A percentile compares a stretch with the other conserved stretches of the same genome.
Evolutionary conservation across 1,284 basidiomycete genomes (phyloP).

Genomic region (Marasmius tenuissimus): DNA sequence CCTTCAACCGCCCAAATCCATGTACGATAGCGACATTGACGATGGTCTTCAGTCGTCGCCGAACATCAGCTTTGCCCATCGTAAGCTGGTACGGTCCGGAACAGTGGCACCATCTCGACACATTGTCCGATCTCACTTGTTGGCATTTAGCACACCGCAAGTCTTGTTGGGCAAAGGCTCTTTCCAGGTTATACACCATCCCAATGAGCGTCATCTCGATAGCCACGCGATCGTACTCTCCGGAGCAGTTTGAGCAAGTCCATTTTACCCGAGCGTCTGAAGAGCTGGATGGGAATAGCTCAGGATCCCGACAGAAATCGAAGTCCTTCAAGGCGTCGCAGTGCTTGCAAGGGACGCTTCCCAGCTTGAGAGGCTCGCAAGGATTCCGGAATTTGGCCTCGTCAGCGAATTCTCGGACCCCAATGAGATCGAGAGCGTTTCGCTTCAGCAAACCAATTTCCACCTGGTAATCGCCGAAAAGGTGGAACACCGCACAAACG

Average conservation of each 20-base stretch:
- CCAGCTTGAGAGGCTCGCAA: conserved; percentile 86
- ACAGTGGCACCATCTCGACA: conserved; percentile 85
- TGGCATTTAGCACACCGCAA: conserved; percentile 86
- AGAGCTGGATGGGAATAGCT: conserved; percentile 65
- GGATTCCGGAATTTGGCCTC: conserved; percentile 90
- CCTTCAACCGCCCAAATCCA: conserved; percentile 65
- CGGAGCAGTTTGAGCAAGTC: conserved; percentile 72
- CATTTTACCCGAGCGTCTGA: conserved; percentile 56
- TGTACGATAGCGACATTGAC: conserved; percentile 81
- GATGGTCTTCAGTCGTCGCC: conserved; percentile 73
- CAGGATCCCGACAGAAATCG: conserved; percentile 93
- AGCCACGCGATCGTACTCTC: conserved; percentile 82
- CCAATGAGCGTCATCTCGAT: conserved; percentile 90
- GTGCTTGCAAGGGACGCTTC: conserved; percentile 87
- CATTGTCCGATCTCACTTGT: conserved; percentile 85
- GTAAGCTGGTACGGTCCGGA: conserved; percentile 82
- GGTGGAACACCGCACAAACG: conserved; percentile 77
- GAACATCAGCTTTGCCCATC: conserved; percentile 67
- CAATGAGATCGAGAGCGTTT: conserved; percentile 87
- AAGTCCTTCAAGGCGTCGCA: conserved; percentile 92
- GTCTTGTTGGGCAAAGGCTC: conserved; percentile 87
- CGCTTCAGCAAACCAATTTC: conserved; percentile 90
- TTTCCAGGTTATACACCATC: conserved; percentile 70
- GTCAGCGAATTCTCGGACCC: conserved; percentile 84
- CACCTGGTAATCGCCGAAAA: conserved; percentile 78